Percentiles rank a stretch among this genome's conserved stretches.
These are phyloP conservation scores for Globisporangium cederbergense DNA, from an alignment of 352 stramenopile genomes.

Conservation along the genomic window DNA sequence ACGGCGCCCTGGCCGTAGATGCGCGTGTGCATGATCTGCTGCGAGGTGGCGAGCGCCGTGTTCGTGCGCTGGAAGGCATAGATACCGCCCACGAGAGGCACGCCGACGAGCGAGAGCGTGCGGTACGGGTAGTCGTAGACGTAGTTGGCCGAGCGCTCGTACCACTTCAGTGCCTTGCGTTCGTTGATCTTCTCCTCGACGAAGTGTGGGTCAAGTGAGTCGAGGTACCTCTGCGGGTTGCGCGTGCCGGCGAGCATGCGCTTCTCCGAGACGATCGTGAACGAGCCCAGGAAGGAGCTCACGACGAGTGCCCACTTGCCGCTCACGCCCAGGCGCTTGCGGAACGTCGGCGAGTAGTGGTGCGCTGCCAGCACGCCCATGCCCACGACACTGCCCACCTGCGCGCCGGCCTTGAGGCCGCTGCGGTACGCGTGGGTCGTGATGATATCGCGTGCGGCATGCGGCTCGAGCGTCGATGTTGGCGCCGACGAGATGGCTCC, in stretches of 20 bases:
- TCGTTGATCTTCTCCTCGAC: slow-evolving; percentile 34
- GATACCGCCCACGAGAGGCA: slow-evolving; percentile 68
- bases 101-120: slow-evolving; percentile 43
- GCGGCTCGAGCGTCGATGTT: slow-evolving; percentile 29
- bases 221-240: slow-evolving; percentile 73
- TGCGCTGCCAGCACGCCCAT: slow-evolving; percentile 39
- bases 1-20: slow-evolving; percentile 77
- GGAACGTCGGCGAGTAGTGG: slow-evolving; percentile 66
- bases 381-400: slow-evolving; percentile 24
- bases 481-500: slow-evolving; percentile 13
- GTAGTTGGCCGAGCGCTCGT: slow-evolving; percentile 67
- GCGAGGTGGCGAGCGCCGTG: slow-evolving; percentile 60
- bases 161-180: slow-evolving; percentile 38
- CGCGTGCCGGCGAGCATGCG: slow-evolving; percentile 55
- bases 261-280: slow-evolving; percentile 66
- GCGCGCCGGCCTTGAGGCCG: slow-evolving; percentile 47
- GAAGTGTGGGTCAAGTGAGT: slow-evolving; percentile 45
- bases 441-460: slow-evolving; percentile 64
- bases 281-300: slow-evolving; percentile 53
- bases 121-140: slow-evolving; percentile 83
- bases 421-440: slow-evolving; percentile 60
- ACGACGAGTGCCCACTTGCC: slow-evolving; percentile 76
- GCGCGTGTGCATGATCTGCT: slow-evolving; percentile 87
- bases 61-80: slow-evolving; percentile 70
- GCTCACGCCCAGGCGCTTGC: slow-evolving; percentile 60